These are phyloP conservation scores for Balakata baccata DNA, from an alignment of 345 rosid species.

Conservation along the genomic window DNA sequence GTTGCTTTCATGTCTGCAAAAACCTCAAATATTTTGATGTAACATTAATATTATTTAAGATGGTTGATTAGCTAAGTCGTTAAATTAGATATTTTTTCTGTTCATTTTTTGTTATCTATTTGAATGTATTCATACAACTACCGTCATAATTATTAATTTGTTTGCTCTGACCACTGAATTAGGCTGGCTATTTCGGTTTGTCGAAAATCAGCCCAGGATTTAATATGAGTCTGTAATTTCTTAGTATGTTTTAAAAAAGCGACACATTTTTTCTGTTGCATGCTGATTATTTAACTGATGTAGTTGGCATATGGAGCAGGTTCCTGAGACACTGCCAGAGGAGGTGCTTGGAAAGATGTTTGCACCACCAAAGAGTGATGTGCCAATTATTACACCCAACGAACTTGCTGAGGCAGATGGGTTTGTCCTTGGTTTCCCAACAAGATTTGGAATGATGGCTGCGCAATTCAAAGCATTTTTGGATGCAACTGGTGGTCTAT, in stretches of 20 bases:
- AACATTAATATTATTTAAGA: no score
- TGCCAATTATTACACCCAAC: constrained; percentile 64
- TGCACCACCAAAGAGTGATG: constrained; percentile 83
- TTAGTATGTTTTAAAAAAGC: no score
- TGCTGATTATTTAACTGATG: no score
- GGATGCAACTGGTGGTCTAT: constrained; percentile 89
- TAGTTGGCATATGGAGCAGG: constrained; percentile 36
- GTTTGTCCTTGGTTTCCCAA: constrained; percentile 84
- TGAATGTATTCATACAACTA: background rate
- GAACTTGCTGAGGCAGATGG: constrained; percentile 94
- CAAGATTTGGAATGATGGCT: constrained; percentile 98
- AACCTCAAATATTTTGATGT: background rate
- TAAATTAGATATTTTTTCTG: background rate
- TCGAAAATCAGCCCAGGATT: no score
- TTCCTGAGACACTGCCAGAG: constrained; percentile 81
- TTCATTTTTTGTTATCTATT: background rate
- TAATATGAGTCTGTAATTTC: no score
- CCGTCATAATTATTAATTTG: background rate
- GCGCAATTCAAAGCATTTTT: constrained; percentile 95
- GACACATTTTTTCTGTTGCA: no score
- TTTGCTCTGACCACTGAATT: background rate
- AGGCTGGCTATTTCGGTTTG: background rate
- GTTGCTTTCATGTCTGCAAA: no score
- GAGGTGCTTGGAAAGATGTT: constrained; percentile 83
- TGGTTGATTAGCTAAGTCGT: background rate